Evolutionary conservation across 2,329 filamentous ascomycete species (phyloP), one percentile per base, ranked within the genome.

Genomic region (Scortechinia acanthostroma): DNA sequence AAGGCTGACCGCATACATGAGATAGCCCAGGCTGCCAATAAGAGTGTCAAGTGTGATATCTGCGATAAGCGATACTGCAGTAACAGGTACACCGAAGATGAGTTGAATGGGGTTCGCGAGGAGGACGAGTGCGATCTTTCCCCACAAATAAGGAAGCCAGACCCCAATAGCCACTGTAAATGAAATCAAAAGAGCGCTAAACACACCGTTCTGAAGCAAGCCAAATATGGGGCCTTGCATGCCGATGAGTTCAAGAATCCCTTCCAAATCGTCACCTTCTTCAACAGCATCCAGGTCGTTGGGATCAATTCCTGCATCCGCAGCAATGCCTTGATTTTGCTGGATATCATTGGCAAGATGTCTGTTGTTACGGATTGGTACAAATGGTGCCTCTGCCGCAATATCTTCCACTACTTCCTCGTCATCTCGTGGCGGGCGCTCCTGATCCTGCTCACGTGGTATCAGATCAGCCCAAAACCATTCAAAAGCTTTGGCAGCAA

Each of bases 171-270:
- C 84, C 35, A 98, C 81, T 14, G 91, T 95, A 44, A 91, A 78
- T 1, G 88, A 86, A 14, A 98, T 89, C 21, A 98, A 74, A 42
- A 97, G 84, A 4, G 87, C 85, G 59, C 91, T 95, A 63, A 98
- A 98, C 15, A 96, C 82, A 46, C 88, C 90, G 53, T 98, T 98
- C 57, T 98, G 93, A 52, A 97, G 81, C 4, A 98, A 75, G 2
- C 89, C 90, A 14, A 86, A 84, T 2, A 98, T 73, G 1, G 93
- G 93, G 0, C 93, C 93, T 56, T 94, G 88, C 86, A 98, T 94
- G 28, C 93, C 93, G 48, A 98, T 86, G 15, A 98, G 77, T 61
- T 98, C 93, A 70, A 98, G 82, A 44, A 98, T 88, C 0, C 93
- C 93, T 59, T 98, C 93, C 15, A 98, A 80, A 57, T 98, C 93